phyloP scores from a whole-genome alignment of 208 protist species.

The Trichomonas gallinae region DNA sequence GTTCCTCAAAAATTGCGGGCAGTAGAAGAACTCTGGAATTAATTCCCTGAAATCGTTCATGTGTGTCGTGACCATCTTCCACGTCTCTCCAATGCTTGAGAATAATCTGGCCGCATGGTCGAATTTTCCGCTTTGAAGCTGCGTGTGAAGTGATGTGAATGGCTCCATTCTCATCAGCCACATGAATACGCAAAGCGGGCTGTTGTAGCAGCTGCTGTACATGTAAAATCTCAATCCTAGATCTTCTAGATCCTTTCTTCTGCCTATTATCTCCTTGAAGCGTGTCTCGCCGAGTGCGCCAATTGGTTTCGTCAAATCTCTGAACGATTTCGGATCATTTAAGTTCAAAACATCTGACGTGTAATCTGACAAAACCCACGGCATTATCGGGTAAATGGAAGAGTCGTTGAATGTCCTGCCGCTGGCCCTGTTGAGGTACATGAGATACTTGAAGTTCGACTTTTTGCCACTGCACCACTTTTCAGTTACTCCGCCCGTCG shows the following conservation, averaged over 20 bases:
- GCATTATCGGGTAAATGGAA: background rate
- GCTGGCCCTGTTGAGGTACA: background rate
- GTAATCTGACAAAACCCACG: background rate
- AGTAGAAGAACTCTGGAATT: conserved; percentile 18
- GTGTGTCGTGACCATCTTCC: background rate
- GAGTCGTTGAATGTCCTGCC: background rate
- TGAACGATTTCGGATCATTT: background rate
- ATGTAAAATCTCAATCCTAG: background rate
- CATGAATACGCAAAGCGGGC: background rate
- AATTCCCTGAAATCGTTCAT: background rate
- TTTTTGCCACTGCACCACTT: background rate
- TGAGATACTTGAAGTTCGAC: background rate
- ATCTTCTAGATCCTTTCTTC: background rate
- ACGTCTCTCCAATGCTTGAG: background rate
- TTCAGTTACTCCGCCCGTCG: background rate
- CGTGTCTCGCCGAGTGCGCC: background rate
- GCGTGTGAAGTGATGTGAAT: background rate
- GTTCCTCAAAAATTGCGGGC: background rate
- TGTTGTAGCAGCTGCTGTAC: background rate
- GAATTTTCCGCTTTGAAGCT: conserved; percentile 16
- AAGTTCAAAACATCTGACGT: background rate
- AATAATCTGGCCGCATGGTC: background rate
- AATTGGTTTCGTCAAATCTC: background rate
- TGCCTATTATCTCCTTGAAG: background rate
- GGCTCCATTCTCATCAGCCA: conserved; percentile 8